Evolutionary conservation across 805 yeast species (phyloP).

Genomic region (Hanseniaspora clermontiae): DNA sequence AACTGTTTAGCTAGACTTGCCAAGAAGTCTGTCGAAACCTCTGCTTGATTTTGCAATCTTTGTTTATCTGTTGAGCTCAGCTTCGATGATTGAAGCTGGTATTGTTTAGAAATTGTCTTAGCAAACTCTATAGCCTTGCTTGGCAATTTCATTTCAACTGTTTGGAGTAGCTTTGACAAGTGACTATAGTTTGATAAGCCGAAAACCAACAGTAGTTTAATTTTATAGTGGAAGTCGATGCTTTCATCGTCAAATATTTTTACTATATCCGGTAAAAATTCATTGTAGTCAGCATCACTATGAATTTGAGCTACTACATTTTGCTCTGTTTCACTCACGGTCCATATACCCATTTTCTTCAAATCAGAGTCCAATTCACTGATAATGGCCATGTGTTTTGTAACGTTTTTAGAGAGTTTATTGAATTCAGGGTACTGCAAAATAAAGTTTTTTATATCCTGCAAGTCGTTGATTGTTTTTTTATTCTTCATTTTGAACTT

Average conservation of each 20-base stretch:
- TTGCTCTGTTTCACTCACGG: constrained; percentile 82
- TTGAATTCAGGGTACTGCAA: constrained; percentile 91
- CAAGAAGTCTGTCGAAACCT: constrained; percentile 21
- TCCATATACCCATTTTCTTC: constrained; percentile 55
- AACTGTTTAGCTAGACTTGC: constrained; percentile 27
- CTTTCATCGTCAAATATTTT: constrained; percentile 38
- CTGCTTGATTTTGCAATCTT: not conserved
- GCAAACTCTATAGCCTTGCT: constrained; percentile 33
- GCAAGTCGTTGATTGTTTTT: constrained; percentile 53
- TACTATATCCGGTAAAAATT: constrained; percentile 30
- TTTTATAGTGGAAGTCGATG: constrained; percentile 43
- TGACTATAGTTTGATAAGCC: constrained; percentile 55
- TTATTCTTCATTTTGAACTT: constrained; percentile 67
- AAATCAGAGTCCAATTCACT: constrained; percentile 74
- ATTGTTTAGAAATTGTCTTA: constrained; percentile 19
- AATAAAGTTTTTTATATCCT: constrained; percentile 81
- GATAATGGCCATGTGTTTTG: constrained; percentile 84
- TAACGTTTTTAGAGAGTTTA: constrained; percentile 71
- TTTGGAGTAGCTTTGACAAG: constrained; percentile 33
- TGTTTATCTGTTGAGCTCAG: constrained; percentile 15
- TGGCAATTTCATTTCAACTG: constrained; percentile 30
- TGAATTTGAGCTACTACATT: constrained; percentile 55
- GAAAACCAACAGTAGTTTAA: constrained; percentile 62
- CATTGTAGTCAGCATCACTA: constrained; percentile 43
- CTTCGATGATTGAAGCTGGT: constrained; percentile 8